A percentile compares a stretch with the other conserved stretches of the same genome.
Evolutionary conservation across 805 yeast genomes (phyloP).

Genomic region (Metschnikowia similis): DNA sequence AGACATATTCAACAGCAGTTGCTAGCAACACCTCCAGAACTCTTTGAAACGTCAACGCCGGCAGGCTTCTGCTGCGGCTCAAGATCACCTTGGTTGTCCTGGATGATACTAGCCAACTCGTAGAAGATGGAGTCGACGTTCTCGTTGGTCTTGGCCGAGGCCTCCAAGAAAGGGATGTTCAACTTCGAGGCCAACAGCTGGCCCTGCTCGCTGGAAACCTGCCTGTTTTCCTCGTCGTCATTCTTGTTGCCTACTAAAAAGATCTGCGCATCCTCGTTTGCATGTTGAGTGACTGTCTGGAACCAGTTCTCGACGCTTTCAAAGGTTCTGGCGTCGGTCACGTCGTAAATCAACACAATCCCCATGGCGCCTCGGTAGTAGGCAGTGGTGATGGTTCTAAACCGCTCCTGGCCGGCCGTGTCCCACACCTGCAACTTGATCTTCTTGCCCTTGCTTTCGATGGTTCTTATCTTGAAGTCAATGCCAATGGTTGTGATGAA

Average conservation of each 20-base stretch:
- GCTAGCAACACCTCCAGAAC: slow-evolving; percentile 24
- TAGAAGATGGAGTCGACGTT: slow-evolving; percentile 91
- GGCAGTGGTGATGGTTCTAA: slow-evolving; percentile 91
- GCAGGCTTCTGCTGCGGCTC: slow-evolving; percentile 25
- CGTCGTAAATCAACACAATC: slow-evolving; percentile 78
- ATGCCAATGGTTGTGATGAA: slow-evolving; percentile 98
- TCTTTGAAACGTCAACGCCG: slow-evolving; percentile 39
- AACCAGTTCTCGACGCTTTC: slow-evolving; percentile 93
- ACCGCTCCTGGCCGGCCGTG: slow-evolving; percentile 96
- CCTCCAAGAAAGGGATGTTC: slow-evolving; percentile 89
- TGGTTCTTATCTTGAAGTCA: slow-evolving; percentile 95
- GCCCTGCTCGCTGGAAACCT: slow-evolving; percentile 87
- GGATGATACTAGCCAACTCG: slow-evolving; percentile 80
- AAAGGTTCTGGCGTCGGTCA: slow-evolving; percentile 85
- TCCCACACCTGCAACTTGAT: slow-evolving; percentile 96
- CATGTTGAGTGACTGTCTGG: slow-evolving; percentile 93
- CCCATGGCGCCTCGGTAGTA: slow-evolving; percentile 90
- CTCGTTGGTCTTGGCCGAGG: slow-evolving; percentile 89
- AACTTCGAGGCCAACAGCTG: slow-evolving; percentile 81
- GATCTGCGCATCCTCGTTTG: slow-evolving; percentile 91
- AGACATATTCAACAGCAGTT: slow-evolving; percentile 33
- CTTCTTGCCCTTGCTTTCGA: slow-evolving; percentile 87
- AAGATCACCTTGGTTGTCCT: slow-evolving; percentile 62
- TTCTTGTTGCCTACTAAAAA: slow-evolving; percentile 94
- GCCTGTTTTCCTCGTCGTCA: slow-evolving; percentile 85